Conservation (phyloP, 1,284 basidiomycete species). For the Amylostereum areolatum region DNA sequence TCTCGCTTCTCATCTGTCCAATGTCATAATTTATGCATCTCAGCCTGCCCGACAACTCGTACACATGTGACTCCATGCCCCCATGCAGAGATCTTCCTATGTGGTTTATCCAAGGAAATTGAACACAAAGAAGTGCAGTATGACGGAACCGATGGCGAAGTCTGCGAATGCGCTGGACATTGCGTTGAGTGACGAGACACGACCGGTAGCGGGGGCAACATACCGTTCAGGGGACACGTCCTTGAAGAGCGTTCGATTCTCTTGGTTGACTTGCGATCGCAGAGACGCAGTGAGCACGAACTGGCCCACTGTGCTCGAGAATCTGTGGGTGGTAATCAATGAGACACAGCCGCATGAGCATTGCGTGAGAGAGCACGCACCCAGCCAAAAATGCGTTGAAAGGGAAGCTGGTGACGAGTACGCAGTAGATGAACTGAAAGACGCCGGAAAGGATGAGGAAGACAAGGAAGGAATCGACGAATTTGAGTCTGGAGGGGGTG, state of each 20-base stretch:
- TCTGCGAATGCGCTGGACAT: slow-evolving; percentile 86
- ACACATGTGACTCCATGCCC: background rate
- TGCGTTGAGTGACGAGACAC: slow-evolving; percentile 8
- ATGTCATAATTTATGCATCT: background rate
- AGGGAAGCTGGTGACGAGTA: slow-evolving; percentile 89
- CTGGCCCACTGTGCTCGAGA: slow-evolving; percentile 91
- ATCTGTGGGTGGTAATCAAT: slow-evolving; percentile 44
- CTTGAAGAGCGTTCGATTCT: slow-evolving; percentile 77
- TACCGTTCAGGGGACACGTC: slow-evolving; percentile 94
- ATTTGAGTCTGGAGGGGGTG: slow-evolving; percentile 83
- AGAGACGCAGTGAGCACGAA: slow-evolving; percentile 94
- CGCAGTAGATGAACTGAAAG: slow-evolving; percentile 87
- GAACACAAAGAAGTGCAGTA: slow-evolving; percentile 97
- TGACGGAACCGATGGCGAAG: slow-evolving; percentile 89
- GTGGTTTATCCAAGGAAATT: slow-evolving; percentile 79
- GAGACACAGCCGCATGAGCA: background rate
- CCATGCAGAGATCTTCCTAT: background rate
- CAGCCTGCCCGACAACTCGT: background rate
- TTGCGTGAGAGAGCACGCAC: slow-evolving; percentile 41
- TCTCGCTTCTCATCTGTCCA: background rate
- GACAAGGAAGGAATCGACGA: slow-evolving; percentile 89
- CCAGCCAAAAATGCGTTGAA: slow-evolving; percentile 97
- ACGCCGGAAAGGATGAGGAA: slow-evolving; percentile 93
- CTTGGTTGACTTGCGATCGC: slow-evolving; percentile 87
- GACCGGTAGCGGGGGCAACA: slow-evolving; percentile 15